A percentile compares a stretch with the other conserved stretches of the same genome.
These are phyloP conservation scores for Sporisorium reilianum DNA, from an alignment of 1,284 basidiomycete species.

Conservation along the genomic window DNA sequence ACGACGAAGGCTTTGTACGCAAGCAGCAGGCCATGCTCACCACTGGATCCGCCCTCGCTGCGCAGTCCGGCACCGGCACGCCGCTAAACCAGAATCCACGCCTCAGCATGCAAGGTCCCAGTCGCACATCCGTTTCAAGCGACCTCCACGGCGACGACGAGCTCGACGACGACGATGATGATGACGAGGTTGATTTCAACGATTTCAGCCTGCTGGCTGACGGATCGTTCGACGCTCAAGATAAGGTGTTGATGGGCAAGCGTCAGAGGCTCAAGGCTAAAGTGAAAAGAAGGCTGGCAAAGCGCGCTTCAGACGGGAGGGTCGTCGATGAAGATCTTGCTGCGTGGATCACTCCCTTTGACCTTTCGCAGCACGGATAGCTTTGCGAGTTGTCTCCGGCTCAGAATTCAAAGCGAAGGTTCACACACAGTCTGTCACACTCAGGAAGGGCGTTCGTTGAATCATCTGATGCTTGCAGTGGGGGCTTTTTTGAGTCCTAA, in stretches of 20 bases:
- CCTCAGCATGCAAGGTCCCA: conserved; percentile 18
- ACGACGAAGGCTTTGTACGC: conserved; percentile 52
- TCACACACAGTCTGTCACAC: conserved; percentile 7
- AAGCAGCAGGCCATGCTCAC: conserved; percentile 42
- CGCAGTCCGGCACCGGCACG: conserved; percentile 14
- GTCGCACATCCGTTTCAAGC: conserved; percentile 12
- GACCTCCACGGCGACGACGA: conserved; percentile 8
- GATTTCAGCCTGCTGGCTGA: conserved; percentile 32
- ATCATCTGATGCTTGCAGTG: conserved; percentile 51
- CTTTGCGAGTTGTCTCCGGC: not conserved
- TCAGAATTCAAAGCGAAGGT: not conserved
- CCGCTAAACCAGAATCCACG: conserved; percentile 7
- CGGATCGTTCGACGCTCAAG: conserved; percentile 47
- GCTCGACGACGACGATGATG: conserved; percentile 17
- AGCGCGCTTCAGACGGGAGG: conserved; percentile 47
- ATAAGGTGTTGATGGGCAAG: conserved; percentile 46
- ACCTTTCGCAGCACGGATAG: conserved; percentile 47
- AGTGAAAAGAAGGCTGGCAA: conserved; percentile 51
- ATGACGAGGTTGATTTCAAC: conserved; percentile 38
- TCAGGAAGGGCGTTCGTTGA: conserved; percentile 3
- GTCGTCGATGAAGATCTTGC: conserved; percentile 58
- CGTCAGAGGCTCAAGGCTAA: conserved; percentile 49
- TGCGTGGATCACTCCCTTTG: conserved; percentile 59
- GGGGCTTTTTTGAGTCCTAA: conserved; percentile 42
- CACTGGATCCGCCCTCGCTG: conserved; percentile 18